A percentile compares a stretch with the other conserved stretches of the same genome.
These are phyloP conservation scores for Mallotus repandus DNA, from an alignment of 441 rosid species.

Conservation along the genomic window DNA sequence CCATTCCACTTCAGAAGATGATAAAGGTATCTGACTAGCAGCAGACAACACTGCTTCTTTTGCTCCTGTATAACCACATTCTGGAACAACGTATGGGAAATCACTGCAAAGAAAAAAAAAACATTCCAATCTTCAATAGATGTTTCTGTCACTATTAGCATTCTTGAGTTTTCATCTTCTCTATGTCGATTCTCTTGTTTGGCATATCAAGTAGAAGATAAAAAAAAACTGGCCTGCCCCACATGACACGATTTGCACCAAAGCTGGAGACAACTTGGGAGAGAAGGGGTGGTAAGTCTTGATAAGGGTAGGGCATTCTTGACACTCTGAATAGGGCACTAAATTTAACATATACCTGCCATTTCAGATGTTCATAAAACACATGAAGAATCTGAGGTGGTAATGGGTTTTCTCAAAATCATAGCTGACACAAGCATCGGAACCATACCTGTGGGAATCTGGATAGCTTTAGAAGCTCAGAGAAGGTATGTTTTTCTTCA, in stretches of 20 bases:
- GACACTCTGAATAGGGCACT: slow-evolving; percentile 88
- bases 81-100: slow-evolving; percentile 81
- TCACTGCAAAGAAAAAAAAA: slow-evolving; percentile 46
- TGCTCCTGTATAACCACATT: slow-evolving; percentile 73
- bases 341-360: slow-evolving; percentile 79
- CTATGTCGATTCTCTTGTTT: no score
- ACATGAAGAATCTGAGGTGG: background rate
- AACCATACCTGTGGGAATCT: slow-evolving; percentile 70
- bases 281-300: slow-evolving; percentile 56
- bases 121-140: background rate
- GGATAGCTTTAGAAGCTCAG: slow-evolving; percentile 70
- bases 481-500: slow-evolving; percentile 52
- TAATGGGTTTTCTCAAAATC: background rate
- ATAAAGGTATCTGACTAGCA: slow-evolving; percentile 46
- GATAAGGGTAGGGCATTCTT: slow-evolving; percentile 59
- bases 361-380: slow-evolving; percentile 11
- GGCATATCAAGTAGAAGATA: no score
- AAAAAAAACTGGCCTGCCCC: slow-evolving; percentile 72
- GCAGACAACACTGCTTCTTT: slow-evolving; percentile 58
- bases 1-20: slow-evolving; percentile 65
- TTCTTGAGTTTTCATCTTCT: no score
- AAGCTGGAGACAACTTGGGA: slow-evolving; percentile 58
- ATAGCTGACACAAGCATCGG: background rate
- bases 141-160: background rate
- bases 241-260: slow-evolving; percentile 79